Evolutionary conservation across 768 basidiomycete genomes (phyloP).

Genomic region (Suillus fuscotomentosus): DNA sequence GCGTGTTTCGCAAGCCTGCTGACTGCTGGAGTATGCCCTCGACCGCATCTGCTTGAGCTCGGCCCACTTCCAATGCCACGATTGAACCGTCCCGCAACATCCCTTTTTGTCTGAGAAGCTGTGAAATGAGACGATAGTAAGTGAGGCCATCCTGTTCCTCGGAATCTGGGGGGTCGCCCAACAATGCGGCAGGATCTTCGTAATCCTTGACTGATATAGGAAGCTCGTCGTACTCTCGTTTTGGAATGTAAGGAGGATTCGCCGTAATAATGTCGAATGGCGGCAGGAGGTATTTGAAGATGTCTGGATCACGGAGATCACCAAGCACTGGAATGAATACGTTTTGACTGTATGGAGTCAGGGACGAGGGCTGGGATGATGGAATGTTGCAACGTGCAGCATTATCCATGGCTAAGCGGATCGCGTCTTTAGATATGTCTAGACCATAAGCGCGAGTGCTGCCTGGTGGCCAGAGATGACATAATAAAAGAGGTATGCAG

Average conservation of each 20-base stretch:
- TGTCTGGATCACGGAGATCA: conserved; percentile 36
- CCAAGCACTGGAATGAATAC: conserved; percentile 41
- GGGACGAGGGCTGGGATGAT: neutral
- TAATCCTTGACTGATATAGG: conserved; percentile 68
- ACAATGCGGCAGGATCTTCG: conserved; percentile 81
- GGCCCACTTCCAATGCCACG: conserved; percentile 80
- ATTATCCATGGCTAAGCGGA: conserved; percentile 49
- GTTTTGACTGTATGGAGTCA: conserved; percentile 18
- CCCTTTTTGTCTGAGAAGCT: conserved; percentile 49
- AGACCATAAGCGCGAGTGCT: conserved; percentile 58
- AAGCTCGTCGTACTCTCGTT: conserved; percentile 58
- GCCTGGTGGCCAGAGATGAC: conserved; percentile 58
- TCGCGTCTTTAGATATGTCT: conserved; percentile 65
- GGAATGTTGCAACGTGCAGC: conserved; percentile 24
- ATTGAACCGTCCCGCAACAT: conserved; percentile 52
- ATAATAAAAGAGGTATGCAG: conserved; percentile 87
- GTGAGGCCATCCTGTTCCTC: conserved; percentile 48
- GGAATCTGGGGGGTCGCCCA: conserved; percentile 60
- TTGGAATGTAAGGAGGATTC: conserved; percentile 87
- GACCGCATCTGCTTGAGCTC: conserved; percentile 66
- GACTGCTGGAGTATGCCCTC: conserved; percentile 49
- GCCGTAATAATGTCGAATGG: conserved; percentile 80
- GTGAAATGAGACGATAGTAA: conserved; percentile 73
- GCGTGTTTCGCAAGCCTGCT: conserved; percentile 46
- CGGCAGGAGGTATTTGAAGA: conserved; percentile 29